These are phyloP conservation scores for Ambispora gerdemannii DNA, from an alignment of 192 early-diverging fungal genomes.

Conservation along the genomic window DNA sequence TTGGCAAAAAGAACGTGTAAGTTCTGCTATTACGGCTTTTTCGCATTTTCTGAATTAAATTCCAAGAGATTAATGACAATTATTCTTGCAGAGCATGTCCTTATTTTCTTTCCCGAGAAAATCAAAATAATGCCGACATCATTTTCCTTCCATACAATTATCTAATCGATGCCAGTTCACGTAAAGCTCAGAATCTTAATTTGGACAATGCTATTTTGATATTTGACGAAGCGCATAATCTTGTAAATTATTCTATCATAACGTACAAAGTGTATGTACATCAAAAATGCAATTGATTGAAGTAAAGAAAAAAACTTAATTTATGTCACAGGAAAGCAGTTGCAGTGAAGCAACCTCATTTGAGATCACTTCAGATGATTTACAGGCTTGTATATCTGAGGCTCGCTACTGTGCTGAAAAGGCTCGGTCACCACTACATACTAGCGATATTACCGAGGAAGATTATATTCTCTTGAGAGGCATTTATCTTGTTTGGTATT, in stretches of 20 bases:
- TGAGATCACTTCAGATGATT: conserved; percentile 38
- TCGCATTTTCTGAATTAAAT: not conserved
- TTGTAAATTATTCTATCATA: conserved; percentile 32
- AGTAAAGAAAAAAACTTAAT: too few species aligned
- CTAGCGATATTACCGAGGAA: conserved; percentile 11
- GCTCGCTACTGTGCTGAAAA: not conserved
- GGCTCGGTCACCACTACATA: not conserved
- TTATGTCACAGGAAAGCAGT: conserved; percentile 31
- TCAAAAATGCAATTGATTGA: too few species aligned
- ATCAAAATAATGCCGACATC: conserved; percentile 47
- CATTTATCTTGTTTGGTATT: not conserved
- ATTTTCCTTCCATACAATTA: conserved; percentile 67
- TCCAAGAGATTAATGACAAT: not conserved
- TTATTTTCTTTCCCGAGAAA: conserved; percentile 50
- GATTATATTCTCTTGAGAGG: conserved; percentile 36
- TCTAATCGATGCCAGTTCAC: conserved; percentile 50
- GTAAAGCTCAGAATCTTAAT: conserved; percentile 54
- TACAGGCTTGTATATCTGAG: conserved; percentile 25
- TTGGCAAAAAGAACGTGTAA: conserved; percentile 37
- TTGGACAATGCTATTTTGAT: conserved; percentile 56
- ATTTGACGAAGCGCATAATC: conserved; percentile 61
- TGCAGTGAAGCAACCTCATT: conserved; percentile 49
- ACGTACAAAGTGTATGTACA: too few species aligned
- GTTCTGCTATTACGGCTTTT: not conserved
- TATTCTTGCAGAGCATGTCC: conserved; percentile 46